Evolutionary conservation across 306 rosid species (phyloP), one percentile per base, ranked within the genome.

Genomic region (Rubus idaeus): DNA sequence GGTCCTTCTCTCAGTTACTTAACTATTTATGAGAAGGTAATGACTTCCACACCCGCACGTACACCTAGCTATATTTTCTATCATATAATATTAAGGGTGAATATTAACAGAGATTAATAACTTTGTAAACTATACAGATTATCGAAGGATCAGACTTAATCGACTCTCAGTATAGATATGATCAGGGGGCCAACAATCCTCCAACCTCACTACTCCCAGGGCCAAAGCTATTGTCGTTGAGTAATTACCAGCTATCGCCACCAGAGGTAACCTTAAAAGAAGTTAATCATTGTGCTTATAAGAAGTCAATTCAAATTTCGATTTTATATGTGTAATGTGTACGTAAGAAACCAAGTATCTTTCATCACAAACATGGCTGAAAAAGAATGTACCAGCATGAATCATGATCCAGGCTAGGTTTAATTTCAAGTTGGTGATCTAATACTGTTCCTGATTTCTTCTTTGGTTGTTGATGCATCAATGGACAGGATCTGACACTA

Each of bases 191-290:
- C 23, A 23, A 37, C n/a, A 60, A 70, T 17, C 55, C 72, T 49
- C 50, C 76, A 57, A 77, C 78, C 49, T 80, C 83, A 6, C 6
- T 42, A 12, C 0, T 18, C 3, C n/a, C 79, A 14, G 89, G 85
- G 10, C 86, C 82, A 30, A 40, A 81, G 4, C 41, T 4, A 50
- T 44, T 81, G 78, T 74, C 89, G 1, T 49, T 77, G 55, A 71
- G 61, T 3, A 18, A 75, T 10, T 83, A 87, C 72, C 87, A 77
- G 41, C 79, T 75, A 3, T 81, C 85, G 20, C 81, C 90, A 39
- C 46, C n/a, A 16, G 85, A 83, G 88, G 89, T 87, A 84, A 21
- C 0, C 10, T 14, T 21, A 5, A 1, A 11, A 21, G n/a, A 30
- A n/a, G 10, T 39, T 41, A n/a, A 20, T 55, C 26, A 6, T 55